These are phyloP conservation scores for Psidium guajava DNA, from an alignment of 345 rosid species.

Conservation along the genomic window DNA sequence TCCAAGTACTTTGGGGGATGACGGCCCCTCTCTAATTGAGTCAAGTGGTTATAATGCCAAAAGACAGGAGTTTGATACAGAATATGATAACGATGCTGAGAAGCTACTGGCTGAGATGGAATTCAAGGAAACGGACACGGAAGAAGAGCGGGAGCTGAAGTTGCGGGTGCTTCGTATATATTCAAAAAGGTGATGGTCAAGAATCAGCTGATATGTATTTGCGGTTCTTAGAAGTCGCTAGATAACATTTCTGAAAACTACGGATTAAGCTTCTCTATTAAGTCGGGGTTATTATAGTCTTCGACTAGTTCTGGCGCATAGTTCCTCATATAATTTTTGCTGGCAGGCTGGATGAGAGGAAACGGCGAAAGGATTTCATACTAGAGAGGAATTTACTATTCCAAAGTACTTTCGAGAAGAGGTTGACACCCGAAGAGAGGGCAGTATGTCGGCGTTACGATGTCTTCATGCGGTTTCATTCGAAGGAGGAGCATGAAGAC, in stretches of 20 bases:
- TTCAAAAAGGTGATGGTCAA: slow-evolving; percentile 51
- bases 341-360: slow-evolving; percentile 90
- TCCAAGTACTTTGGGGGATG: slow-evolving; percentile 41
- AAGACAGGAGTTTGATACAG: slow-evolving; percentile 86
- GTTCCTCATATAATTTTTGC: neutral
- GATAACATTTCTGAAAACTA: neutral
- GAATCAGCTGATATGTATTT: neutral
- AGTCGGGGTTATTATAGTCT: neutral
- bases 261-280: neutral
- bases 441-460: slow-evolving; percentile 60
- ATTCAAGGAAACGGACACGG: slow-evolving; percentile 78
- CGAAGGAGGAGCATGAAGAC: slow-evolving; percentile 86
- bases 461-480: slow-evolving; percentile 83
- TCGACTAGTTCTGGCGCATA: neutral
- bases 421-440: slow-evolving; percentile 75
- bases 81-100: slow-evolving; percentile 95
- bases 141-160: slow-evolving; percentile 80
- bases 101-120: slow-evolving; percentile 97
- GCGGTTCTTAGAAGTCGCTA: neutral
- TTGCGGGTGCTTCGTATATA: slow-evolving; percentile 72
- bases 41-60: slow-evolving; percentile 70
- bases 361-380: slow-evolving; percentile 86
- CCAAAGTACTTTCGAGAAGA: slow-evolving; percentile 67
- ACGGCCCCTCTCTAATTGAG: slow-evolving; percentile 62
- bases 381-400: slow-evolving; percentile 70